These are phyloP conservation scores for Schwanniomyces sp. DNA, from an alignment of 805 yeast genomes.

Conservation along the genomic window DNA sequence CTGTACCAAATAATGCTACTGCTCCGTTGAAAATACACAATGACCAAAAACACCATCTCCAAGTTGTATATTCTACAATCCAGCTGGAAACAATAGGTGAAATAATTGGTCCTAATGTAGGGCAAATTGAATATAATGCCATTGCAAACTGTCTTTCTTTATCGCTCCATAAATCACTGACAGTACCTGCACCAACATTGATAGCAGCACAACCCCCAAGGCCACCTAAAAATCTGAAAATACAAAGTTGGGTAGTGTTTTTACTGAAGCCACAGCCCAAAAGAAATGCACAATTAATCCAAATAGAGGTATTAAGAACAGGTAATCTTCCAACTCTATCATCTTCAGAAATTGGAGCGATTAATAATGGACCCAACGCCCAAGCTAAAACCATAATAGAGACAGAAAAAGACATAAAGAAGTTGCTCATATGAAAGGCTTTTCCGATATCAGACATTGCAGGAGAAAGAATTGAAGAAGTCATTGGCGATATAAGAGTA, in stretches of 20 bases:
- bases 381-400: constrained; percentile 69
- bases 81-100: constrained; percentile 63
- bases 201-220: constrained; percentile 65
- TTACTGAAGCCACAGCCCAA: constrained; percentile 63
- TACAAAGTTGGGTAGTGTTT: constrained; percentile 57
- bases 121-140: constrained; percentile 57
- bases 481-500: constrained; percentile 59
- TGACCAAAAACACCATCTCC: constrained; percentile 72
- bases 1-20: constrained; percentile 44
- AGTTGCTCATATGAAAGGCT: constrained; percentile 42
- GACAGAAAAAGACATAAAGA: constrained; percentile 53
- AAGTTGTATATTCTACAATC: constrained; percentile 47
- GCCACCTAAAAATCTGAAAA: constrained; percentile 64
- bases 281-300: constrained; percentile 49
- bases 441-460: constrained; percentile 50
- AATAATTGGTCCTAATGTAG: constrained; percentile 68
- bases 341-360: constrained; percentile 69
- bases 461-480: constrained; percentile 63
- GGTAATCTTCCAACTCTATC: constrained; percentile 54
- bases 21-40: constrained; percentile 58
- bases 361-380: constrained; percentile 63
- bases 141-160: constrained; percentile 53
- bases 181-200: constrained; percentile 67
- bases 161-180: constrained; percentile 60
- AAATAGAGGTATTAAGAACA: constrained; percentile 53